A percentile compares a stretch with the other conserved stretches of the same genome.
Conservation (phyloP, 495 filamentous ascomycete genomes). For the Parachaetomium inaequale region DNA sequence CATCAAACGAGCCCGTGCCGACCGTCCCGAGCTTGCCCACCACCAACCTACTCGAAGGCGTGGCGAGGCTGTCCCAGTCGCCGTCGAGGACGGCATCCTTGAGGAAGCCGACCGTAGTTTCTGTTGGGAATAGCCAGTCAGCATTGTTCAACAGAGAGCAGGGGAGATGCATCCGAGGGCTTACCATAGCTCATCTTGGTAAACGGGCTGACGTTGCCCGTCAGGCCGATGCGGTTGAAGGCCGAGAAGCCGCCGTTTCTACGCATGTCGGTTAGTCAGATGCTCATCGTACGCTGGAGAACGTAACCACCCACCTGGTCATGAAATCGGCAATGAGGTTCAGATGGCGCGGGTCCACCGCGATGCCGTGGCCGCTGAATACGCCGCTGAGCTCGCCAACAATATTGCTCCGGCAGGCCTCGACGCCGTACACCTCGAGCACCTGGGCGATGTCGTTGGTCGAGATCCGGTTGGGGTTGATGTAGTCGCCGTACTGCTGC, state of each 20-base stretch:
- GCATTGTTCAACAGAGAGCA: background rate
- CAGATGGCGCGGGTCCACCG: conserved; percentile 86
- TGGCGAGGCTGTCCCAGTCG: conserved; percentile 83
- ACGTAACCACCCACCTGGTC: conserved; percentile 49
- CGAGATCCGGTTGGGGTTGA: conserved; percentile 81
- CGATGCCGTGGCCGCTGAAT: conserved; percentile 89
- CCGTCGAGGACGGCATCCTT: conserved; percentile 85
- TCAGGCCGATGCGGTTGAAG: conserved; percentile 86
- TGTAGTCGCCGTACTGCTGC: conserved; percentile 78
- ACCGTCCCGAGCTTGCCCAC: conserved; percentile 75
- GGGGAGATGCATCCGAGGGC: background rate
- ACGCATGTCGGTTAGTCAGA: conserved; percentile 8
- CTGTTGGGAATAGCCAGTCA: conserved; percentile 19
- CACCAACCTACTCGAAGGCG: conserved; percentile 84
- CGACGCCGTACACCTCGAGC: conserved; percentile 82
- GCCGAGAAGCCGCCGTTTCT: conserved; percentile 77
- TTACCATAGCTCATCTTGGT: conserved; percentile 92
- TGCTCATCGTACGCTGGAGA: background rate
- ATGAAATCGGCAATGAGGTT: conserved; percentile 96
- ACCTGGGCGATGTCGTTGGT: conserved; percentile 91
- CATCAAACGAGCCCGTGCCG: conserved; percentile 89
- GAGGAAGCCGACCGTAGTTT: conserved; percentile 91
- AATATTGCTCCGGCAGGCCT: conserved; percentile 82
- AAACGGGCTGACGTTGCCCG: conserved; percentile 78
- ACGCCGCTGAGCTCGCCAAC: conserved; percentile 82